Base-by-base conservation (phyloP, 192 early-diverging fungal genomes). In the Physocladia obscura region DNA sequence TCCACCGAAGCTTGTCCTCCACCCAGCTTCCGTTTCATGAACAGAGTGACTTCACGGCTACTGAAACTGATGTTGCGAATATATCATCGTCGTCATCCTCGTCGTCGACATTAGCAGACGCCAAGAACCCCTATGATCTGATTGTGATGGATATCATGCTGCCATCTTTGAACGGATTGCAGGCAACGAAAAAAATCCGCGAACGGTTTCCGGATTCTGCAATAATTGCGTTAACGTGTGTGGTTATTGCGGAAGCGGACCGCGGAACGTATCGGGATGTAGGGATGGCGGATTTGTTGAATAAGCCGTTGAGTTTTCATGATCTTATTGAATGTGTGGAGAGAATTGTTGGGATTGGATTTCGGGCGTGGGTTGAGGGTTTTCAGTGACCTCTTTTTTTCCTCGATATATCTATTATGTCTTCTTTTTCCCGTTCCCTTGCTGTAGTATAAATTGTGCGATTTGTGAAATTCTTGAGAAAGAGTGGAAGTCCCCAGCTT, bases 61-160 rank as follows among this genome's bases (percentile, higher is more conserved):
- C 8, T 13, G 40, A 44, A 44, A 13, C n/a, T 13, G 11, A n/a
- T 8, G 40, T 44, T 44, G 40, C 40, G 8, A 44, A 44, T 44
- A n/a, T 8, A n/a, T 8, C 8, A 44, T 13, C 11, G 11, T 24
- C 52, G 26, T 26, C 52, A n/a, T 24, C 52, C 52, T 26, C 17
- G 17, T 55, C 52, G 17, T 13, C 60, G 29, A 48, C 44, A 22
- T 27, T 36, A 21, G 44, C n/a, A 8, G n/a, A n/a, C 40, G 11
- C 3, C 11, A 48, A 13, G 48, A 22, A 21, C 8, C 61, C 61
- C 3, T 63, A 63, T 24, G 24, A 49, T 29, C 30, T 63, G 37
- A 63, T 63, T 29, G 44, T 63, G 8, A 63, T 63, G 61, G 61
- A 63, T 8, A 63, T 63, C 30, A 65, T 65, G 47, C 49, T 65